Percentiles rank a stretch among this genome's conserved stretches.
These are phyloP conservation scores for Microsporum audouinii DNA, from an alignment of 2,329 filamentous ascomycete species.

Conservation along the genomic window DNA sequence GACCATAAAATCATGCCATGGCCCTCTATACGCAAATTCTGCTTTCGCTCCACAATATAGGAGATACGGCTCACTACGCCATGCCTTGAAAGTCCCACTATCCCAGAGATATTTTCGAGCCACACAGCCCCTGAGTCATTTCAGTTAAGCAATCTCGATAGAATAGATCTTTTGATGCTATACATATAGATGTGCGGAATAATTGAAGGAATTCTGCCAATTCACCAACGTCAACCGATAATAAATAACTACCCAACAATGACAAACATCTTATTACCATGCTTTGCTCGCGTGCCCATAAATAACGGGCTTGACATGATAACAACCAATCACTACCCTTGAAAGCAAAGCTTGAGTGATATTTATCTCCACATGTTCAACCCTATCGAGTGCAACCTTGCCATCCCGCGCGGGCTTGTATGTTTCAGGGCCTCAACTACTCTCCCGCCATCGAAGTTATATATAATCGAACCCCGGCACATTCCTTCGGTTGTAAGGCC, in stretches of 20 bases:
- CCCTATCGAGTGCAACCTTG: slow-evolving; percentile 1
- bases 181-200: neutral
- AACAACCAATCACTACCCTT: neutral
- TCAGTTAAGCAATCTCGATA: neutral
- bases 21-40: neutral
- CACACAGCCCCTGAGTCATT: neutral
- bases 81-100: neutral
- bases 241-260: neutral
- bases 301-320: neutral
- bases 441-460: neutral
- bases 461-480: neutral
- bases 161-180: neutral
- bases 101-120: neutral
- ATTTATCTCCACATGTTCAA: neutral
- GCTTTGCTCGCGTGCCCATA: neutral
- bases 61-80: neutral
- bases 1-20: neutral
- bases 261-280: neutral
- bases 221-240: neutral
- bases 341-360: neutral
- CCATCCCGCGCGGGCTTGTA: neutral
- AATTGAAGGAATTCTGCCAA: neutral
- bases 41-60: neutral
- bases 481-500: neutral
- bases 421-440: neutral